Base-by-base conservation (phyloP, 2,329 filamentous ascomycete species). In the Amauroascus verrucosus region DNA sequence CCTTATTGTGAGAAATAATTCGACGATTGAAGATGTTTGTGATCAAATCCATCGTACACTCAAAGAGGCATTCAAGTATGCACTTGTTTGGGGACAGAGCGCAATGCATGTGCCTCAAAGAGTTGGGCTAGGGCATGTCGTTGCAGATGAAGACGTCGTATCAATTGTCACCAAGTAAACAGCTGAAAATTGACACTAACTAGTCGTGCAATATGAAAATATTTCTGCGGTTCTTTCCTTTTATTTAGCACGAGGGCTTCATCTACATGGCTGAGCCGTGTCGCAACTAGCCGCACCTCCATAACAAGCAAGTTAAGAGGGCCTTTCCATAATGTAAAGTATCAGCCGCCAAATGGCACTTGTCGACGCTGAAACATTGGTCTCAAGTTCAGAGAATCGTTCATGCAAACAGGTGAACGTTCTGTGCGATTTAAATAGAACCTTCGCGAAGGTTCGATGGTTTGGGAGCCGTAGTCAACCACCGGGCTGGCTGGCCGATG, bases 21-120 rank as follows among this genome's bases (percentile, higher is more conserved):
- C 87, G 65, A 88, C 84, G 11, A 89, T 98, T 65, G 93, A 97
- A 72, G 91, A 98, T 70, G 93, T 98, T 8, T 98, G 93, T 70
- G 93, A 98, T 70, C 83, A 88, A 63, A 86, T 98, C 61, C 93
- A 98, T 73, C 79, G 93, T 57, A 93, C 83, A 24, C 75, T 98
- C 60, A 98, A 97, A 80, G 94, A 98, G 58, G 95, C 89, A 3
- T 98, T 97, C 79, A 98, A 97, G 76, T 96, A 97, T 73, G 94
- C 93, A 2, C 73, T 97, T 60, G 93, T 98, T 0, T 98, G 94
- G 94, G 93, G 93, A 3, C 90, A 90, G 16, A 97, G 91, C 70
- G 93, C 93, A 33, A 83, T 88, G 64, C 94, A 98, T 75, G 78
- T 97, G 33, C 93, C 94, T 33, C 93, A 98, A 75, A 77, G 93